A percentile compares a stretch with the other conserved stretches of the same genome.
phyloP scores from a whole-genome alignment of 495 filamentous ascomycete genomes.

The Pseudoneurospora amorphoporcata region DNA sequence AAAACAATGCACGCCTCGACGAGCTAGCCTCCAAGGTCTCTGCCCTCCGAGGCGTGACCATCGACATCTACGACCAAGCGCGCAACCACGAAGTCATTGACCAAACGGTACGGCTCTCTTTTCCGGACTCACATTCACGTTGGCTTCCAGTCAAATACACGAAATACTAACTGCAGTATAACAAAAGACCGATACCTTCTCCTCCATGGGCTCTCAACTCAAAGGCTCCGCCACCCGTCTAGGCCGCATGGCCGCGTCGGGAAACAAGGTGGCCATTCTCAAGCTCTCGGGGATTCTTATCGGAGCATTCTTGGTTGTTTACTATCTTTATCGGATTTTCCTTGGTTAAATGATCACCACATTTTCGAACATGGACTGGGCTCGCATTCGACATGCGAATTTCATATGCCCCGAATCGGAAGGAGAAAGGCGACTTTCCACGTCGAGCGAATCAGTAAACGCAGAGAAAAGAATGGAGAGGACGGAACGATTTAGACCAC shows the following conservation, averaged over 20 bases:
- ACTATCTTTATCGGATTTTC: conserved; percentile 39
- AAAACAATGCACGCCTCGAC: conserved; percentile 92
- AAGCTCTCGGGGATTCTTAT: conserved; percentile 81
- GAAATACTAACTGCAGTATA: background rate
- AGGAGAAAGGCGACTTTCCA: background rate
- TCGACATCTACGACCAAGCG: conserved; percentile 95
- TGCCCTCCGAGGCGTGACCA: conserved; percentile 88
- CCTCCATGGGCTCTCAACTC: conserved; percentile 50
- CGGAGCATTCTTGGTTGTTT: conserved; percentile 62
- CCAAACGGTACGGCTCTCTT: conserved; percentile 51
- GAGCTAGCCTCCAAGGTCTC: conserved; percentile 85
- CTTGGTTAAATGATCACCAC: background rate
- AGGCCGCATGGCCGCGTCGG: conserved; percentile 81
- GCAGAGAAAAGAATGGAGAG: background rate
- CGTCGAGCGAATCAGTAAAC: background rate
- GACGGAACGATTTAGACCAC: background rate
- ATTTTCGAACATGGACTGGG: background rate
- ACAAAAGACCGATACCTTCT: conserved; percentile 45
- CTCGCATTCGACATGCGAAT: background rate
- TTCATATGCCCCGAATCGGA: background rate
- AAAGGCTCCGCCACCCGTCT: conserved; percentile 82
- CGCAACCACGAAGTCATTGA: conserved; percentile 79
- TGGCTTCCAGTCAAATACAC: too few relatives aligned
- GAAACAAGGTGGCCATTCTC: conserved; percentile 82
- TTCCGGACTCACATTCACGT: too few relatives aligned